Evolutionary conservation across 1,139 yeast genomes (phyloP), one percentile per base, ranked within the genome.

Genomic region (Saccharomyces hybrid): DNA sequence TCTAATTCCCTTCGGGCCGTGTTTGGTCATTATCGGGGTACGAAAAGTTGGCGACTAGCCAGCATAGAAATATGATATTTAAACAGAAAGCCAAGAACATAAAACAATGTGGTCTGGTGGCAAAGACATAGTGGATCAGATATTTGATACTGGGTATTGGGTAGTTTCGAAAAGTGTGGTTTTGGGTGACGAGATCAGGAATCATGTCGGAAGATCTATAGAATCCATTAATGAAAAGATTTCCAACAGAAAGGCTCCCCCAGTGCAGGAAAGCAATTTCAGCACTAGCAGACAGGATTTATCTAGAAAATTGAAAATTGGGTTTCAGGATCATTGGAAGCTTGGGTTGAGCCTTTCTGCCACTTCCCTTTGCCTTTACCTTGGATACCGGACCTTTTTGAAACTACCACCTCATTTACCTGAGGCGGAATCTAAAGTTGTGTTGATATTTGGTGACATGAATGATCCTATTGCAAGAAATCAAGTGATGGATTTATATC

Each of bases 401-500:
- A 34, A 28, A 2, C 42, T 61, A n/a, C 65, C 69, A 8, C 53
- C 55, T 19, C 63, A 60, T 48, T 47, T 67, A 38, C 58, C 62
- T 9, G 58, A 61, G 34, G 55, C 57, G 28, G 64, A 65, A 48
- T 52, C 60, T 3, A 57, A 60, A 46, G 62, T 65, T 50, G 63
- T 67, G 3, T 55, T 70, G 47, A 60, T 70, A 3, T 56, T 70
- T 8, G 73, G 73, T 1, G 68, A 68, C 53, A 65, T 66, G 63
- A 64, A 63, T 24, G 73, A 70, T 56, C 72, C 73, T 2, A 64
- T 70, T 7, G 61, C 69, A 4, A 62, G 72, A 50, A 61, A 65
- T 8, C 70, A 68, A 51, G 71, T 68, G 3, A 63, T 67, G 62
- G 73, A 70, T 55, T 58, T 70, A 28, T 67, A 68, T 54, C 62